These are phyloP conservation scores for Angomonas ambiguus DNA, from an alignment of 208 protist genomes.

Conservation along the genomic window DNA sequence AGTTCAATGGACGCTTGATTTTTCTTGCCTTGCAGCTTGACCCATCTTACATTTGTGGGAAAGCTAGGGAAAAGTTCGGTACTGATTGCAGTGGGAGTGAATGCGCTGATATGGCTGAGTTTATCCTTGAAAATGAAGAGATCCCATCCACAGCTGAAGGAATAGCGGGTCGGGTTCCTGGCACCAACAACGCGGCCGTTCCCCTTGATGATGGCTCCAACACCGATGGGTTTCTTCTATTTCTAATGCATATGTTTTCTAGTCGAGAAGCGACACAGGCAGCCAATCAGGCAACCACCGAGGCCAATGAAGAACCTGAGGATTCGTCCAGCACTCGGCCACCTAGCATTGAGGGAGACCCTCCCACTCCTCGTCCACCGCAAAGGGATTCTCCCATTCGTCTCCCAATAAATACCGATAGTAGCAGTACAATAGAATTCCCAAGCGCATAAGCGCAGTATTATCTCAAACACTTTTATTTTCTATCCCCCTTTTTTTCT, in stretches of 20 bases:
- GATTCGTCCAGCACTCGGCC: conserved; percentile 7
- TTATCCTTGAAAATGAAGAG: conserved; percentile 62
- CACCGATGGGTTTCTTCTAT: conserved; percentile 81
- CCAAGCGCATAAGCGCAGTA: neutral
- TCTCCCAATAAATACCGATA: conserved; percentile 35
- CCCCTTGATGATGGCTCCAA: conserved; percentile 20
- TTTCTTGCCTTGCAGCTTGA: conserved; percentile 82
- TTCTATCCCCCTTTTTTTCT: neutral
- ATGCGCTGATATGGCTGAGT: conserved; percentile 50
- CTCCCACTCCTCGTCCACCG: conserved; percentile 14
- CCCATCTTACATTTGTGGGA: conserved; percentile 57
- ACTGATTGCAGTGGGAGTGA: conserved; percentile 35
- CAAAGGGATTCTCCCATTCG: conserved; percentile 42
- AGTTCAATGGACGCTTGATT: conserved; percentile 64
- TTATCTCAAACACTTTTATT: neutral
- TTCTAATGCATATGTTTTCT: conserved; percentile 80
- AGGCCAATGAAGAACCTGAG: conserved; percentile 10
- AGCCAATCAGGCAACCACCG: conserved; percentile 6
- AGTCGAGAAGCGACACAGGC: conserved; percentile 34
- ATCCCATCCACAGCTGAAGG: conserved; percentile 70
- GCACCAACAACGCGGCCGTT: conserved; percentile 13
- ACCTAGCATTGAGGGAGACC: conserved; percentile 4
- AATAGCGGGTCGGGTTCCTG: conserved; percentile 39
- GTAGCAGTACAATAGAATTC: conserved; percentile 8
- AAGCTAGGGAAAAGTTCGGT: conserved; percentile 52